Conservation (phyloP, 306 rosid genomes). For the Prunus padus region DNA sequence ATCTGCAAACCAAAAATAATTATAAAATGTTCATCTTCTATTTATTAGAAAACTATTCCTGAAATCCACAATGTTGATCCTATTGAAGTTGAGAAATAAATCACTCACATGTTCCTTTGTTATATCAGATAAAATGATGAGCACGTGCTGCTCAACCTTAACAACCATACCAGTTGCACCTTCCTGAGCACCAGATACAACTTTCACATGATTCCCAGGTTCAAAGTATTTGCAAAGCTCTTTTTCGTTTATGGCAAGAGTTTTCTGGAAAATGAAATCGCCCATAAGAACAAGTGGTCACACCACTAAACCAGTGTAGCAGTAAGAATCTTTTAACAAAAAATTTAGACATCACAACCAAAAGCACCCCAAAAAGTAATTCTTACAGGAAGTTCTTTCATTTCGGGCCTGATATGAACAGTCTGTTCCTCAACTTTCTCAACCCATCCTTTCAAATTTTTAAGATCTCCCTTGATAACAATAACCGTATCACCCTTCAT, state of each 20-base stretch:
- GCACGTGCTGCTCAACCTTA: constrained; percentile 93
- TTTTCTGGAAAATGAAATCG: constrained; percentile 45
- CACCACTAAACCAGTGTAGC: neutral
- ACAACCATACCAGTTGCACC: constrained; percentile 99
- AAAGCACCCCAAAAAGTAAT: constrained; percentile 14
- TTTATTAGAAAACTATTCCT: constrained; percentile 15
- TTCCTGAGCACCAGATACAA: constrained; percentile 90
- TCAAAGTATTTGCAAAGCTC: constrained; percentile 96
- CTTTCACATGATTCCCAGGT: constrained; percentile 97
- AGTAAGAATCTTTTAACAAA: neutral
- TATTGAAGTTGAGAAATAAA: constrained; percentile 3
- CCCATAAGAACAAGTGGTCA: constrained; percentile 18
- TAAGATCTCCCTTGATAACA: constrained; percentile 84
- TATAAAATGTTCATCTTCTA: constrained; percentile 21
- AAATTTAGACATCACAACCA: neutral
- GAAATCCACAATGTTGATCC: neutral
- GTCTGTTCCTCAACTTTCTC: constrained; percentile 94
- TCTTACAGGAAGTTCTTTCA: constrained; percentile 88
- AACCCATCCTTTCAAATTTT: constrained; percentile 92
- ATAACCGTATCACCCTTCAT: constrained; percentile 97
- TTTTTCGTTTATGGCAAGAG: constrained; percentile 81
- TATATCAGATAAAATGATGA: constrained; percentile 89
- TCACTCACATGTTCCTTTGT: constrained; percentile 94
- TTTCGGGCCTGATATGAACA: constrained; percentile 88
- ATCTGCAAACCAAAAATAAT: constrained; percentile 47